A percentile compares a stretch with the other conserved stretches of the same genome.
Evolutionary conservation across 78 protist species (phyloP).

Genomic region (Dictyostelium citrinum): DNA sequence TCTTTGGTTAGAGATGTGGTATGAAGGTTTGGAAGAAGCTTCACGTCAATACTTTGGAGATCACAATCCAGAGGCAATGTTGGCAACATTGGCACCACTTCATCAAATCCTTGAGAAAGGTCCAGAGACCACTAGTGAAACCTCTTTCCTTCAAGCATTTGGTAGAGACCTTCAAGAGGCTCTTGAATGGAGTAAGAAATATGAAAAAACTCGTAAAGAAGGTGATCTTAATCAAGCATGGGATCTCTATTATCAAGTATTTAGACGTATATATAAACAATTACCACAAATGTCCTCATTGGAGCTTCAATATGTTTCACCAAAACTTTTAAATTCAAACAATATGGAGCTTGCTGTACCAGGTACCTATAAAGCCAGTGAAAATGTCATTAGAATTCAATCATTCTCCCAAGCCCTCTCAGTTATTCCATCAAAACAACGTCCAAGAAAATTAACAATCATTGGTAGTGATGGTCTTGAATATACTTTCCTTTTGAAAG

Average conservation of each 20-base stretch:
- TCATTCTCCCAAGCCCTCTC: constrained; percentile 86
- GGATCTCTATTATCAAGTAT: constrained; percentile 97
- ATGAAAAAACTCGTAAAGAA: constrained; percentile 63
- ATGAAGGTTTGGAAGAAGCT: constrained; percentile 98
- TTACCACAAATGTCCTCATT: constrained; percentile 90
- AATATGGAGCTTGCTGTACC: constrained; percentile 98
- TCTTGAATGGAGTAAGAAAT: constrained; percentile 85
- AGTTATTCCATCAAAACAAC: constrained; percentile 98
- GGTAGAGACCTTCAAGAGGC: constrained; percentile 96
- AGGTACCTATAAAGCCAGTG: constrained; percentile 89
- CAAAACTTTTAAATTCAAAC: constrained; percentile 77
- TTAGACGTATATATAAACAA: constrained; percentile 93
- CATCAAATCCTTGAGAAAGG: constrained; percentile 91
- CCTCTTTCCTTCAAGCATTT: constrained; percentile 90
- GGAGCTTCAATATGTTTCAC: constrained; percentile 95
- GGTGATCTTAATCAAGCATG: constrained; percentile 95
- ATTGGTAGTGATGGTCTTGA: constrained; percentile 91
- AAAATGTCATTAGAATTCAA: constrained; percentile 87
- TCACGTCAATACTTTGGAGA: constrained; percentile 93
- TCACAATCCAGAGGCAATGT: constrained; percentile 91
- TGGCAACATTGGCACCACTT: constrained; percentile 91
- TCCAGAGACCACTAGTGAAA: constrained; percentile 95
- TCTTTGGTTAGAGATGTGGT: constrained; percentile 99
- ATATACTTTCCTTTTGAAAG: constrained; percentile 95
- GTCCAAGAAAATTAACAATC: constrained; percentile 96